Conservation (phyloP, 75 land plant species). For the Pseudotsuga menziesii region DNA sequence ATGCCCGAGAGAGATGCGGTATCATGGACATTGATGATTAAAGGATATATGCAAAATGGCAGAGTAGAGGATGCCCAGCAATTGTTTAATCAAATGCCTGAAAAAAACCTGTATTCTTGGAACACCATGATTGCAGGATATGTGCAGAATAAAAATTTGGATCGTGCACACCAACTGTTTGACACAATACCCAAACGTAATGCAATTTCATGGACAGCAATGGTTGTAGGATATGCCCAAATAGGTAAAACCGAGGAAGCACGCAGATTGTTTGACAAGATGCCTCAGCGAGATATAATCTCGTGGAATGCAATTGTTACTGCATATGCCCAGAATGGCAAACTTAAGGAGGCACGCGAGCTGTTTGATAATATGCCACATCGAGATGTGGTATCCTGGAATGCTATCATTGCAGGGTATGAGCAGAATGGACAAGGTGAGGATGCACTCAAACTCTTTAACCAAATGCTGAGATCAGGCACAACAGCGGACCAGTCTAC, state of each 20-base stretch:
- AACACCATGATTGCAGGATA: too few species aligned
- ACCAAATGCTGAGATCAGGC: constrained; percentile 12
- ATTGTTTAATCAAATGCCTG: too few species aligned
- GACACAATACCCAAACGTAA: background rate
- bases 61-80: too few species aligned
- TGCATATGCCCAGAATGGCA: background rate
- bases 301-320: constrained; percentile 9
- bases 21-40: too few species aligned
- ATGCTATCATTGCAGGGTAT: constrained; percentile 59
- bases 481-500: background rate
- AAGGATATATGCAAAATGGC: too few species aligned
- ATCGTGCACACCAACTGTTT: background rate
- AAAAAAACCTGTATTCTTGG: too few species aligned
- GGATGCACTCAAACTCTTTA: constrained; percentile 14
- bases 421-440: constrained; percentile 56
- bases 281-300: constrained; percentile 7
- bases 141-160: background rate
- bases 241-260: background rate
- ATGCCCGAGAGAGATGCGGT: too few species aligned
- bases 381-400: constrained; percentile 54
- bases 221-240: constrained; percentile 7
- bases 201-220: constrained; percentile 11
- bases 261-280: constrained; percentile 5
- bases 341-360: background rate
- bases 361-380: constrained; percentile 18